Evolutionary conservation across 164 flowering plant genomes (phyloP), one percentile per base, ranked within the genome.

Genomic region (Annona cherimola): DNA sequence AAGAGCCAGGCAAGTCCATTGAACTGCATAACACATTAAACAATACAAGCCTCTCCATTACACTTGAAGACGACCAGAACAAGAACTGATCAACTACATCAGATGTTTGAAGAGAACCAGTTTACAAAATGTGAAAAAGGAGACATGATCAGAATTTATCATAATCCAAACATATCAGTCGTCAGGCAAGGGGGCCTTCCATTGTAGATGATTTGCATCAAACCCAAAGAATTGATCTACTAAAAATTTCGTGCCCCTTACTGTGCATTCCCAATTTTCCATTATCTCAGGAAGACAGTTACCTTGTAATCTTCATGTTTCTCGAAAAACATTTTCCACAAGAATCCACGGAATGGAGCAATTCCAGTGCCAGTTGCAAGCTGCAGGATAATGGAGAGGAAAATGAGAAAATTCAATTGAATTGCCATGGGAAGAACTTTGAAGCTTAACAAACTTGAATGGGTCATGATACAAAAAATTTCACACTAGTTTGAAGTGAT

Each of bases 271-370:
- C 63, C 59, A 65, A 18, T 43, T 44, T 18, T 66, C n/a, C 11
- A 44, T 3, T n/a, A 43, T 43, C 18, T 18, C 4, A 18, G 69
- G 39, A 66, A 41, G 3, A n/a, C 5, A 45, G 14, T 71, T 78
- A 91, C 99, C 98, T 95, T 84, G 85, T 95, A 93, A 83, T 91
- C 91, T 0, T 93, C 96, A 62, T 93, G 91, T 83, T 95, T 86
- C 87, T 95, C 98, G 66, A 93, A 95, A 87, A 95, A 93, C 97
- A 90, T 95, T 81, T 93, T 95, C 99, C 99, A 95, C 87, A 95
- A 83, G 83, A 89, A 95, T 62, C 86, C 70, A 42, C 98, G 84
- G 90, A 95, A 93, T 63, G 98, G 97, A 71, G 99, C 99, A 74
- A 95, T 91, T 62, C 98, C 98, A 75, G 99, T 95, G 77, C 99